phyloP scores from a whole-genome alignment of 257 asterid species.

The Knoxia roxburghii region DNA sequence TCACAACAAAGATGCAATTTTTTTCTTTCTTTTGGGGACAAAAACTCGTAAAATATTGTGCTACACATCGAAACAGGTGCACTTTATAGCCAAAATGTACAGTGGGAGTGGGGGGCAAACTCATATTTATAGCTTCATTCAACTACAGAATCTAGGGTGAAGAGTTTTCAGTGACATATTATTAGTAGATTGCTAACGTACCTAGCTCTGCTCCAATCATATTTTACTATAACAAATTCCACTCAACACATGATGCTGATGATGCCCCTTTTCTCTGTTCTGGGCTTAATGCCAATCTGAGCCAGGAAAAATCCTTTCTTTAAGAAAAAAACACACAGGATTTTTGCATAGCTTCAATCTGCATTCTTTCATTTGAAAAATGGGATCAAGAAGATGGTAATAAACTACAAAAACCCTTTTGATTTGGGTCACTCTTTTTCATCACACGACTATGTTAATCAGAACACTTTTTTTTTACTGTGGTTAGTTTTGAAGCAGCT shows the following conservation, averaged over 20 bases:
- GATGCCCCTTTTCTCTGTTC: not conserved
- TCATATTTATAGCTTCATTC: conserved; percentile 25
- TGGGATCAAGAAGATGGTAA: not conserved
- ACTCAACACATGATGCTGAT: not conserved
- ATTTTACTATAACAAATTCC: not conserved
- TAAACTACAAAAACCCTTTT: not conserved
- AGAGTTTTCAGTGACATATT: conserved; percentile 39
- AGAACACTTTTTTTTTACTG: too few species aligned
- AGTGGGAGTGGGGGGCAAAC: conserved; percentile 29
- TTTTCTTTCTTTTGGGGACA: too few species aligned
- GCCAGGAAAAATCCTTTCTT: not conserved
- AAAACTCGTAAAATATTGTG: conserved; percentile 17
- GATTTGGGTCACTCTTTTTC: too few species aligned
- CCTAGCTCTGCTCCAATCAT: not conserved
- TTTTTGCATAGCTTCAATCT: too few species aligned
- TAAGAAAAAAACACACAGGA: too few species aligned
- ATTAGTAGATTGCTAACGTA: conserved; percentile 11
- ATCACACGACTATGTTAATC: too few species aligned
- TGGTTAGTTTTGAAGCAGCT: too few species aligned
- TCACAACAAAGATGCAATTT: too few species aligned
- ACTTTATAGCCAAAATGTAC: conserved; percentile 28
- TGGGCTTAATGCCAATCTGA: not conserved
- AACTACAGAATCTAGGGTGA: conserved; percentile 41
- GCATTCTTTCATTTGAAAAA: too few species aligned
- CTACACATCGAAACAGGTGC: conserved; percentile 32